Evolutionary conservation across 768 basidiomycete genomes (phyloP), one percentile per base, ranked within the genome.

Genomic region (Jaapia argillacea): DNA sequence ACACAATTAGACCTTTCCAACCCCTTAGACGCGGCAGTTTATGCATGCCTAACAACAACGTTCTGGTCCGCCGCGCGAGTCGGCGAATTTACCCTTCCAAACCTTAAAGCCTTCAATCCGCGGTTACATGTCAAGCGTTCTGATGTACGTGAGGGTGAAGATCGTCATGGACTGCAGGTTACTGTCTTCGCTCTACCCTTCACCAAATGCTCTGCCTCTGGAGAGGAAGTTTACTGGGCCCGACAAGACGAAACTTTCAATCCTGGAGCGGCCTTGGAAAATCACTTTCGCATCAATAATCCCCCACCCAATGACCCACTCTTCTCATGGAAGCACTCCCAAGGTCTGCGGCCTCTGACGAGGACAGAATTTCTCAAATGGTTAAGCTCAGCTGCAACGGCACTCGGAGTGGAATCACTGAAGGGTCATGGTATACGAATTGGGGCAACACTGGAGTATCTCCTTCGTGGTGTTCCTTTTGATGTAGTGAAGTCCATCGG

Each of bases 71-170:
- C 54, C 0, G 59, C 62, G 0, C 37, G 64, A 0, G 33, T 61
- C 0, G 66, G 69, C 0, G 68, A 74, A 45, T 63, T 72, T 42
- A 68, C 64, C 0, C 48, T 69, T 0, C 57, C 52, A 1, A 51
- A 16, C 2, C 48, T 68, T 0, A 54, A 50, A 1, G 43, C 46
- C 2, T 72, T 70, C 44, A 31, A 62, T 28, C 51, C 59, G 0
- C 24, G 13, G 0, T 13, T 35, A 1, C 64, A 72, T 43, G 44
- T 67, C 44, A 67, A 53, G 4, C 51, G 36, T 0, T 23, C 48
- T 0, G 41, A 62, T 35, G 40, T 71, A 0, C 18, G 45, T 0
- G 13, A 18, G 0, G 49, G 46, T 0, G 7, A 3, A 4, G 65
- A 68, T 28, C 41, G 55, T 0, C 50, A 62, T 4, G 58, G 61